Base-by-base conservation (phyloP, 2,329 filamentous ascomycete genomes). In the Mariannaea elegans region DNA sequence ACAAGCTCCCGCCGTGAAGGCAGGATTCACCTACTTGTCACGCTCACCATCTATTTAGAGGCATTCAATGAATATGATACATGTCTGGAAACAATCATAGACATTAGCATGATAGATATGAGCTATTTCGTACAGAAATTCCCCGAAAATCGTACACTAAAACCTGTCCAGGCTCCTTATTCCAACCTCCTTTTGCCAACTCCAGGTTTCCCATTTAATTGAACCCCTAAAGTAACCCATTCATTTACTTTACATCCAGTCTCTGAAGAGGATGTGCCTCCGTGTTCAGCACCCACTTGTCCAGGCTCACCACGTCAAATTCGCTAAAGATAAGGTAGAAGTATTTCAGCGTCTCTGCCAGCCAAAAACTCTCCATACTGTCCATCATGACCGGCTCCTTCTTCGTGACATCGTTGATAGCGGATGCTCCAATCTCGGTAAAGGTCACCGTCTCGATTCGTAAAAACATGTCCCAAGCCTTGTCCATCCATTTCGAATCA, bases 331-430 rank as follows among this genome's bases (percentile, higher is more conserved):
- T 80, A 56, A 90, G 75, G 62, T 86, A 90, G 65, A 88, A 88
- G 72, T 90, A 90, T 73, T 90, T 90, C 50, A 90, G 75, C 64
- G 87, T 89, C 76, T 90, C 87, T 1, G 86, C 86, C 34, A 90
- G 79, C 89, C 90, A 92, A 73, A 92, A 92, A 62, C 87, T 90
- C 79, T 92, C 89, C 89, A 92, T 91, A 50, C 83, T 83, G 70
- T 91, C 87, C 57, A 81, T 75, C 64, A 72, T 73, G 18, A 65
- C 64, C 13, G 69, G 69, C 53, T 75, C 72, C 23, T 76, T 67
- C 67, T 59, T 65, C 50, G 63, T 67, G 23, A 93, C 87, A 68
- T 93, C 89, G 59, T 83, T 78, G 56, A 93, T 82, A 29, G 87
- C 87, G 1, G 87, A 87, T 66, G 90, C 84, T 6, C 87, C 90